These are phyloP conservation scores for Rosa persica DNA, from an alignment of 306 rosid species.

Conservation along the genomic window DNA sequence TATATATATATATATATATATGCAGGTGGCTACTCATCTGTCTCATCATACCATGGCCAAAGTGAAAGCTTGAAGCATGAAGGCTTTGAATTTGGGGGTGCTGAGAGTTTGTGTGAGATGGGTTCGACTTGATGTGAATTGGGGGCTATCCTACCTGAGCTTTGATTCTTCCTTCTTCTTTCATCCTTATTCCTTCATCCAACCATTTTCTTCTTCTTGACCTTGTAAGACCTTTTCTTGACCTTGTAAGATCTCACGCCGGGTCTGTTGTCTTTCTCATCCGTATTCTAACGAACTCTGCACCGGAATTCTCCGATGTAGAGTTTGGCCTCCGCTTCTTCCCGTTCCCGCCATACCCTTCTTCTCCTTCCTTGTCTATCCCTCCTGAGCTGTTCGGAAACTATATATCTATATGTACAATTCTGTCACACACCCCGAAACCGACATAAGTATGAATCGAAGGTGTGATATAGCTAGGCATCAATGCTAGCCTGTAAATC, in stretches of 20 bases:
- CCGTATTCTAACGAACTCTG: conserved; percentile 10
- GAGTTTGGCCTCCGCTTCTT: conserved; percentile 31
- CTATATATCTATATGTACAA: background rate
- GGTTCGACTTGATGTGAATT: conserved; percentile 27
- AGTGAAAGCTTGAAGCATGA: background rate
- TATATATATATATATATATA: too few species aligned
- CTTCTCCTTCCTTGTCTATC: conserved; percentile 97
- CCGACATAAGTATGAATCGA: background rate
- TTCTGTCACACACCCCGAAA: conserved; percentile 1
- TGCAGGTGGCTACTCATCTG: background rate
- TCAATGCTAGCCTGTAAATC: background rate
- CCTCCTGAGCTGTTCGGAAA: conserved; percentile 88
- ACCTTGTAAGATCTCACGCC: conserved; percentile 82
- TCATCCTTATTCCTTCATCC: background rate
- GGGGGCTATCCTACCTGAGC: conserved; percentile 98
- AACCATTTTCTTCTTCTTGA: conserved; percentile 63
- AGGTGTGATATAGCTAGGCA: conserved; percentile 1
- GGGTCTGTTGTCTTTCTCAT: conserved; percentile 22
- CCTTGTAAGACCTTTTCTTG: conserved; percentile 99
- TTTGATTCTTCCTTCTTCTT: conserved; percentile 23
- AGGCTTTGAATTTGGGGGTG: conserved; percentile 9
- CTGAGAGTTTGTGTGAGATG: background rate
- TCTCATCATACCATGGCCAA: background rate
- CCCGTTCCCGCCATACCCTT: conserved; percentile 54
- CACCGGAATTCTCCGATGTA: conserved; percentile 30